Evolutionary conservation across 495 filamentous ascomycete species (phyloP).

Genomic region (Podospora didyma): DNA sequence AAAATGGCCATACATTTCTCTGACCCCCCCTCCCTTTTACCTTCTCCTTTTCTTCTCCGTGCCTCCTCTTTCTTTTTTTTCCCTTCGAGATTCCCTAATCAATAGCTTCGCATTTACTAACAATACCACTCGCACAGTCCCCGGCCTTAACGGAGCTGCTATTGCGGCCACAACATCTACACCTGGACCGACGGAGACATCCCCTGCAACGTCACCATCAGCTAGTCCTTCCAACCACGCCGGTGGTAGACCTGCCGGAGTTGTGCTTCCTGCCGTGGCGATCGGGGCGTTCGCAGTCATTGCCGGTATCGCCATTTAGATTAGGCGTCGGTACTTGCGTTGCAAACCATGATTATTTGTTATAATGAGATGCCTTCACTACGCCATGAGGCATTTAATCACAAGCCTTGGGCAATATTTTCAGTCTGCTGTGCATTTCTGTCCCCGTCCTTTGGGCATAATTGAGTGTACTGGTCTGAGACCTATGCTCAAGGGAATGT

Average conservation of each 20-base stretch:
- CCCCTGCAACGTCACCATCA: neutral
- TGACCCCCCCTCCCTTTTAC: too few species aligned
- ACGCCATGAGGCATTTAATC: too few species aligned
- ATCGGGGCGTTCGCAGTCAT: constrained; percentile 25
- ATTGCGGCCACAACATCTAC: neutral
- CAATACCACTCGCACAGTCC: constrained; percentile 8
- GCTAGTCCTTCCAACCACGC: constrained; percentile 14
- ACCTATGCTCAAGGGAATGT: too few species aligned
- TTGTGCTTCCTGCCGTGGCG: constrained; percentile 13
- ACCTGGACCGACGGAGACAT: neutral
- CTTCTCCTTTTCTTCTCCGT: too few species aligned
- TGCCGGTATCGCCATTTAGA: constrained; percentile 19
- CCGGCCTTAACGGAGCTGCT: constrained; percentile 16
- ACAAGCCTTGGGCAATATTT: too few species aligned
- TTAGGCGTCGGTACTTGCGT: neutral
- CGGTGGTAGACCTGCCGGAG: constrained; percentile 7
- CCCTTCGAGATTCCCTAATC: neutral
- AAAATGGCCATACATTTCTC: too few species aligned
- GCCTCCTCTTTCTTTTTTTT: too few species aligned
- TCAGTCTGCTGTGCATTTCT: too few species aligned
- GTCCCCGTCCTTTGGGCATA: too few species aligned
- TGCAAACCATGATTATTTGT: too few species aligned
- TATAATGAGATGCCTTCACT: too few species aligned
- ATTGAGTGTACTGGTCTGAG: too few species aligned
- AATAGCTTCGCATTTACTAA: neutral